These are phyloP conservation scores for Penicillium sp. DNA, from an alignment of 2,329 filamentous ascomycete species.

Conservation along the genomic window DNA sequence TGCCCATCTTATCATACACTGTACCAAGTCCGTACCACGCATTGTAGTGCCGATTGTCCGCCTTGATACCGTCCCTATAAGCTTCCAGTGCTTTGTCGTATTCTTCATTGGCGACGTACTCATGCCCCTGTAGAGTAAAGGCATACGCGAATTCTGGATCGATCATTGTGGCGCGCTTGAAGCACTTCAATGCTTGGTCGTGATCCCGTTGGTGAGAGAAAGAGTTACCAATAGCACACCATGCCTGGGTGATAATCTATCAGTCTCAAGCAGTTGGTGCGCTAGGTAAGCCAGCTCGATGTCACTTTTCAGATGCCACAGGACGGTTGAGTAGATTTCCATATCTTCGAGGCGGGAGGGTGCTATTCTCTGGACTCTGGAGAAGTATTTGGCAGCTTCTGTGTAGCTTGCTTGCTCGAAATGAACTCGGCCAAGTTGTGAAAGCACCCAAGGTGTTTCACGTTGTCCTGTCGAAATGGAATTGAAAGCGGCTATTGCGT, in stretches of 20 bases:
- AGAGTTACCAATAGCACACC: constrained; percentile 93
- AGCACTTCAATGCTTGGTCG: constrained; percentile 90
- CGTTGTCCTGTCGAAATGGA: constrained; percentile 73
- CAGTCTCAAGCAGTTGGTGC: constrained; percentile 83
- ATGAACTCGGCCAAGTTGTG: constrained; percentile 85
- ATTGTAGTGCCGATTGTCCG: constrained; percentile 90
- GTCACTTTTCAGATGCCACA: constrained; percentile 97
- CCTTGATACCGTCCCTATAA: constrained; percentile 82
- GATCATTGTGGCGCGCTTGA: constrained; percentile 89
- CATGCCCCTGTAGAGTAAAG: constrained; percentile 92
- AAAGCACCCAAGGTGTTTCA: constrained; percentile 90
- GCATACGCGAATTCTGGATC: constrained; percentile 91
- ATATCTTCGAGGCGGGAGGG: constrained; percentile 88
- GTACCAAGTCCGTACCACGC: constrained; percentile 89
- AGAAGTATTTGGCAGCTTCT: constrained; percentile 85
- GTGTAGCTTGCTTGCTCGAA: constrained; percentile 87
- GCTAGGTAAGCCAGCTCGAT: constrained; percentile 89
- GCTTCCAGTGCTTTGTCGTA: constrained; percentile 90
- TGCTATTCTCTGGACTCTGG: constrained; percentile 73
- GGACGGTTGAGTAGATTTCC: constrained; percentile 97
- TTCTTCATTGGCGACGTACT: constrained; percentile 94
- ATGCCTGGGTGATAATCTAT: constrained; percentile 88
- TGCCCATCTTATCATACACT: constrained; percentile 87
- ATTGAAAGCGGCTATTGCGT: constrained; percentile 74
- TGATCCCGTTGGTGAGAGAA: constrained; percentile 92